phyloP scores from a whole-genome alignment of 768 basidiomycete genomes.

The Inosperma sp. region DNA sequence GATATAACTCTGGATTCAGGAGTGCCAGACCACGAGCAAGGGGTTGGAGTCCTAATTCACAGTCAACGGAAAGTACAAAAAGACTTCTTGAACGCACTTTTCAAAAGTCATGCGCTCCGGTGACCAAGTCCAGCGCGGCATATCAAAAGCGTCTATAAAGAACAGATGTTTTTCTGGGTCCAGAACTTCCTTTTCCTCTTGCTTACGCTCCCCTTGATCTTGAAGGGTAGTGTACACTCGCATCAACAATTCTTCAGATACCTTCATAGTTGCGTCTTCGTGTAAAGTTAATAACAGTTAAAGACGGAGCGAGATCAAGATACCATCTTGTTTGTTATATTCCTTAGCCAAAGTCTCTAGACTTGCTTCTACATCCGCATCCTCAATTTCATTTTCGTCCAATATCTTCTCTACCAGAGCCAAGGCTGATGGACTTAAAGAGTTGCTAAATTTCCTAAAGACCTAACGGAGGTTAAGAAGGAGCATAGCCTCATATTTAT shows the following conservation, averaged over 20 bases:
- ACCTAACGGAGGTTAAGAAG: slow-evolving; percentile 42
- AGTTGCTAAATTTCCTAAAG: slow-evolving; percentile 85
- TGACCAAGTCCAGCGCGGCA: slow-evolving; percentile 94
- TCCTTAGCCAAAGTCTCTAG: slow-evolving; percentile 79
- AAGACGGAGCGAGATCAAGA: slow-evolving; percentile 11
- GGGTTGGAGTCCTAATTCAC: slow-evolving; percentile 42
- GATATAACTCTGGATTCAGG: slow-evolving; percentile 78
- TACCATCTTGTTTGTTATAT: slow-evolving; percentile 88
- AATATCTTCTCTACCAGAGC: slow-evolving; percentile 69
- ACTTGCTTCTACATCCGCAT: slow-evolving; percentile 66
- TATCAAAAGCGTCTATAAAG: slow-evolving; percentile 88
- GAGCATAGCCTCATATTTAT: neutral
- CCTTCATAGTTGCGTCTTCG: slow-evolving; percentile 78
- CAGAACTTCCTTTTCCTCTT: slow-evolving; percentile 55
- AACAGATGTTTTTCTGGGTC: slow-evolving; percentile 80
- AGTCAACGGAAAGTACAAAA: neutral
- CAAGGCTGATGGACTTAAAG: slow-evolving; percentile 74
- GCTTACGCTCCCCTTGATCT: slow-evolving; percentile 51
- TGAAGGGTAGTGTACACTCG: slow-evolving; percentile 75
- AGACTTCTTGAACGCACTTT: slow-evolving; percentile 47
- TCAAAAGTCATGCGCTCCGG: slow-evolving; percentile 83
- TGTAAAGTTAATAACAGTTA: neutral
- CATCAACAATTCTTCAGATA: slow-evolving; percentile 59
- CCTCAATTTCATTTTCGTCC: slow-evolving; percentile 63
- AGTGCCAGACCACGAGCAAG: slow-evolving; percentile 72